Base-by-base conservation (phyloP, 2,329 filamentous ascomycete species). In the Ceratocystis cubensis region DNA sequence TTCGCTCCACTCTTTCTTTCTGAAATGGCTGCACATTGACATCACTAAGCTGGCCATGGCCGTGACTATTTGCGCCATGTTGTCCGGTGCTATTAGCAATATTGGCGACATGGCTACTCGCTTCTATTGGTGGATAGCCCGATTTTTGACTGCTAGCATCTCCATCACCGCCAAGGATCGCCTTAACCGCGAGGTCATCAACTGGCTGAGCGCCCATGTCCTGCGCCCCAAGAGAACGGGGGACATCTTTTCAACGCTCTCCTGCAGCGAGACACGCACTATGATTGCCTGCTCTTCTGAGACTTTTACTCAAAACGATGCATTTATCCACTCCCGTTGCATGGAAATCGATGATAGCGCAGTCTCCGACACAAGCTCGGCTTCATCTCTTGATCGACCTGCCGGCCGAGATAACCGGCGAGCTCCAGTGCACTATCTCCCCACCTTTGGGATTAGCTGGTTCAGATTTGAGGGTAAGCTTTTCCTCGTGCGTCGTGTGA, bases 151-250 rank as follows among this genome's bases (percentile, higher is more conserved):
- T 0, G 73, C 75, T 2, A 74, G 75, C 3, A 73, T 77, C 20
- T 75, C 74, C 25, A 74, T 77, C 61, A 71, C 72, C 1, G 73
- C 72, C n/a, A 72, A 71, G 45, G 75, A 77, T 69, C 71, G 73
- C 5, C 73, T 77, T 57, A 76, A 76, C 69, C 70, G 72, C 5
- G 75, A 76, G 61, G 74, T 76, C 3, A 70, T 76, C 61, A 75
- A 75, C 71, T 77, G 75, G 75, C 69, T 77, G 6, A 74, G 74
- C 2, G 71, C 74, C 45, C 71, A 75, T 5, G 72, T 76, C 2
- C 73, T 76, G 15, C 50, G 50, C 22, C 20, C 20, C 13, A 65
- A 70, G 13, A 71, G 70, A 4, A 71, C 72, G 30, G 70, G 71
- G 53, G 33, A 22, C 3, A 65, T n/a, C 28, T n/a, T 50, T 56